A percentile compares a stretch with the other conserved stretches of the same genome.
These are phyloP conservation scores for Zarea fungicola DNA, from an alignment of 2,329 filamentous ascomycete species.

Conservation along the genomic window DNA sequence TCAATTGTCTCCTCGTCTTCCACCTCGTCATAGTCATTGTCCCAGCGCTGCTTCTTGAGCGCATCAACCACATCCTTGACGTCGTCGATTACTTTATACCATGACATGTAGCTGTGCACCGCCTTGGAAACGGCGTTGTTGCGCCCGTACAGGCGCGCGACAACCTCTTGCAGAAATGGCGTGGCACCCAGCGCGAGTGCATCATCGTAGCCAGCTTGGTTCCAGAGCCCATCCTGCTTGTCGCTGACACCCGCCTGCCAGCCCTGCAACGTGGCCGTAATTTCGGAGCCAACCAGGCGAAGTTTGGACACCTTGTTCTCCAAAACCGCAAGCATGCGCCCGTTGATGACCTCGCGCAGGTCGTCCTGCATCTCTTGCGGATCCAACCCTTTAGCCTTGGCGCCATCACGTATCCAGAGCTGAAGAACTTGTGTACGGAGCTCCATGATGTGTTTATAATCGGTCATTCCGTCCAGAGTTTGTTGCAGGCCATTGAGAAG, in stretches of 20 bases:
- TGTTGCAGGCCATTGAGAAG: slow-evolving; percentile 58
- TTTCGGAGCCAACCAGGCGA: slow-evolving; percentile 57
- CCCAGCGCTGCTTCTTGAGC: slow-evolving; percentile 66
- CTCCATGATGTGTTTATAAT: slow-evolving; percentile 64
- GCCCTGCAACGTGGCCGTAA: slow-evolving; percentile 54
- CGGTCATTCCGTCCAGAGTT: slow-evolving; percentile 53
- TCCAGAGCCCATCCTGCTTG: slow-evolving; percentile 60
- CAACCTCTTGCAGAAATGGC: slow-evolving; percentile 63
- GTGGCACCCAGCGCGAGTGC: slow-evolving; percentile 62
- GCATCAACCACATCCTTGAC: slow-evolving; percentile 58
- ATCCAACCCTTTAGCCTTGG: slow-evolving; percentile 60
- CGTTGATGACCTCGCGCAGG: slow-evolving; percentile 64
- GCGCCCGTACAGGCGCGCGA: slow-evolving; percentile 66
- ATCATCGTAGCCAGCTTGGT: slow-evolving; percentile 54
- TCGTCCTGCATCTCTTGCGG: slow-evolving; percentile 62
- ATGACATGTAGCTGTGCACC: slow-evolving; percentile 61
- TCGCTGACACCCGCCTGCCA: slow-evolving; percentile 54
- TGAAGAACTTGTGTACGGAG: slow-evolving; percentile 66
- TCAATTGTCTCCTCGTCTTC: slow-evolving; percentile 70
- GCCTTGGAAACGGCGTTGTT: slow-evolving; percentile 60
- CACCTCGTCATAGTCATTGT: slow-evolving; percentile 67
- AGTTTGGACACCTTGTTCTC: slow-evolving; percentile 60
- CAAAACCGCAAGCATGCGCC: slow-evolving; percentile 59
- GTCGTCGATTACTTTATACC: slow-evolving; percentile 68
- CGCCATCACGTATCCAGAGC: slow-evolving; percentile 68